A percentile compares a stretch with the other conserved stretches of the same genome.
Conservation (phyloP, 495 filamentous ascomycete genomes). For the Aspergillus sparsus region DNA sequence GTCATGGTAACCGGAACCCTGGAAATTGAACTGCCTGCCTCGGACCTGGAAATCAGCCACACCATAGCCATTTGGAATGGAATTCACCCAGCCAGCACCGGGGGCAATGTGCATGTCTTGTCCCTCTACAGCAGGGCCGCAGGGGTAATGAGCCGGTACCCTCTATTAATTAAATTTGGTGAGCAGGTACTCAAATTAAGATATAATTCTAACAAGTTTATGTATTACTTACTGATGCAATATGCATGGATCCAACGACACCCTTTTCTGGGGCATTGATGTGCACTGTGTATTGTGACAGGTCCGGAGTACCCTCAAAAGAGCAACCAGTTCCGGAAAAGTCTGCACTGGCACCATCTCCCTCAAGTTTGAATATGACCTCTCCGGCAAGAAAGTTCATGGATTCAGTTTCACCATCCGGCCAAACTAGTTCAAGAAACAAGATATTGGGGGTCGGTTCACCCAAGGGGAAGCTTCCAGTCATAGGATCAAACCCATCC, state of each 20-base stretch:
- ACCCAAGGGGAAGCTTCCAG: background rate
- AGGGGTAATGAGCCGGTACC: constrained; percentile 6
- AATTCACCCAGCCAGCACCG: constrained; percentile 3
- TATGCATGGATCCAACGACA: background rate
- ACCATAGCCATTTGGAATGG: constrained; percentile 4
- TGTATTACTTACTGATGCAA: constrained; percentile 1
- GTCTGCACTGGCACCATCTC: constrained; percentile 4
- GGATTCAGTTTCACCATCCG: background rate
- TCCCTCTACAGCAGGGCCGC: background rate
- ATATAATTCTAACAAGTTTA: background rate
- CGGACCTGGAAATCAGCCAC: background rate
- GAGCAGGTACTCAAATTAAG: background rate
- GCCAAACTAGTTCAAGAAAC: background rate
- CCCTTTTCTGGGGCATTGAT: background rate
- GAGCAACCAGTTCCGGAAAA: background rate
- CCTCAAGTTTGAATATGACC: background rate
- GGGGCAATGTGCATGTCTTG: constrained; percentile 1
- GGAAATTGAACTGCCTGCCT: background rate
- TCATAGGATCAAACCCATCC: background rate
- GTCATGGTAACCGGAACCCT: constrained; percentile 1
- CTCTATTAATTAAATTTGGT: background rate
- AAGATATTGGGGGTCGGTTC: background rate
- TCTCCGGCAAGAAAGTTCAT: background rate
- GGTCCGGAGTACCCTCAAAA: background rate
- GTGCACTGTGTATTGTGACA: background rate